A percentile compares a stretch with the other conserved stretches of the same genome.
phyloP scores from a whole-genome alignment of 768 basidiomycete genomes.

The Cytidiella melzeri region DNA sequence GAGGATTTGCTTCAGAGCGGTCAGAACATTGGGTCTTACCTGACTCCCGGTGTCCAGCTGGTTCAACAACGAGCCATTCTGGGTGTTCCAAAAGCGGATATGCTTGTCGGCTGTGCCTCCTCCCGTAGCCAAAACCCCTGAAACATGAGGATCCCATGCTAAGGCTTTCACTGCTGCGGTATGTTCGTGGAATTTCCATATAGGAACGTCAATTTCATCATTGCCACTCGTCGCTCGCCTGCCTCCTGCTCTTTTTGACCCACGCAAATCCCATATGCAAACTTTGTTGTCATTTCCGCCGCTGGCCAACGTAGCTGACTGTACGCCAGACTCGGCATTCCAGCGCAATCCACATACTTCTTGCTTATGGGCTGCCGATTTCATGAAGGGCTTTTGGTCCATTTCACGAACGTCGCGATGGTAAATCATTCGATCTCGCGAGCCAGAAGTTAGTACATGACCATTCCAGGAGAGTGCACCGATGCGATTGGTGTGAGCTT shows the following conservation, averaged over 20 bases:
- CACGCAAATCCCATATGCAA: conserved; percentile 91
- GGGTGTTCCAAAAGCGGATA: conserved; percentile 95
- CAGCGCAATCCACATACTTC: conserved; percentile 96
- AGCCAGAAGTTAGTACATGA: conserved; percentile 82
- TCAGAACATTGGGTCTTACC: conserved; percentile 39
- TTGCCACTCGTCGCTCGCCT: conserved; percentile 19
- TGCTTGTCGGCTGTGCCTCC: conserved; percentile 99
- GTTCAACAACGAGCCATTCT: conserved; percentile 76
- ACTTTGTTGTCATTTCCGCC: conserved; percentile 99
- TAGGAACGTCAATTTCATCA: conserved; percentile 42
- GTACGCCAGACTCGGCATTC: conserved; percentile 51
- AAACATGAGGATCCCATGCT: conserved; percentile 95
- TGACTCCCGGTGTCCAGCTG: conserved; percentile 95
- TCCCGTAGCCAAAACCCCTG: conserved; percentile 87
- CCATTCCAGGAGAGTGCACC: conserved; percentile 94
- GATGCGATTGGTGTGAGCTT: conserved; percentile 84
- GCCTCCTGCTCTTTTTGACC: conserved; percentile 41
- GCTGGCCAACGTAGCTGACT: conserved; percentile 67
- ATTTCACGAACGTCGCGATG: conserved; percentile 88
- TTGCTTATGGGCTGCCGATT: conserved; percentile 74
- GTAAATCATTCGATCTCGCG: conserved; percentile 83
- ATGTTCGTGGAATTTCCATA: conserved; percentile 96
- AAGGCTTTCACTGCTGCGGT: conserved; percentile 96
- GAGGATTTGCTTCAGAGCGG: background rate
- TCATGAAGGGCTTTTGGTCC: conserved; percentile 56